A percentile compares a stretch with the other conserved stretches of the same genome.
Conservation (phyloP, 2,329 filamentous ascomycete genomes). For the Hymenoscyphus infarciens region DNA sequence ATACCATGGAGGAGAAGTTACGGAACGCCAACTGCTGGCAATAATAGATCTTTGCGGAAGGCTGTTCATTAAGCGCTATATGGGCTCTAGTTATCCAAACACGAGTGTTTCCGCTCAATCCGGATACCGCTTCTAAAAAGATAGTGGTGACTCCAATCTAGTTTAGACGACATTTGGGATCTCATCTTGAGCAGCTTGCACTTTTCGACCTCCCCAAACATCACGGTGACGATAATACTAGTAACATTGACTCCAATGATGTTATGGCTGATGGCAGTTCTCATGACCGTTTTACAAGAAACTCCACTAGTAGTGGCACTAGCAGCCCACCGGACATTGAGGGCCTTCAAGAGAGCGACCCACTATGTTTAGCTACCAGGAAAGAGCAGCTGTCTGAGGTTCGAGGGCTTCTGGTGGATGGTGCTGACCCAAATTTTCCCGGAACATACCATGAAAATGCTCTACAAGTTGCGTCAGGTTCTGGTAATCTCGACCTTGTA, state of each 20-base stretch:
- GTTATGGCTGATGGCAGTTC: background rate
- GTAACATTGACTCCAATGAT: background rate
- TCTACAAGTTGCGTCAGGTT: too few relatives aligned
- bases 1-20: background rate
- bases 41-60: conserved; percentile 6
- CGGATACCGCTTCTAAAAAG: background rate
- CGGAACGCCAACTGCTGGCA: background rate
- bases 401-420: too few relatives aligned
- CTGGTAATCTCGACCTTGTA: too few relatives aligned
- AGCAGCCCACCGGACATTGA: too few relatives aligned
- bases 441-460: too few relatives aligned
- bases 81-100: background rate
- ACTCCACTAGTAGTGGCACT: too few relatives aligned
- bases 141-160: background rate
- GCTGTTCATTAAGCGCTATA: conserved; percentile 1
- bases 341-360: too few relatives aligned
- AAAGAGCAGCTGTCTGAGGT: too few relatives aligned
- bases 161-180: conserved; percentile 9
- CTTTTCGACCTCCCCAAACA: conserved; percentile 9
- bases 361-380: too few relatives aligned
- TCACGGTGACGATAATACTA: background rate
- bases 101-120: background rate
- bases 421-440: too few relatives aligned
- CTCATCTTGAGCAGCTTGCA: conserved; percentile 9
- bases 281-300: too few relatives aligned